phyloP scores from a whole-genome alignment of 2,329 filamentous ascomycete species.

The Truncatella angustata region DNA sequence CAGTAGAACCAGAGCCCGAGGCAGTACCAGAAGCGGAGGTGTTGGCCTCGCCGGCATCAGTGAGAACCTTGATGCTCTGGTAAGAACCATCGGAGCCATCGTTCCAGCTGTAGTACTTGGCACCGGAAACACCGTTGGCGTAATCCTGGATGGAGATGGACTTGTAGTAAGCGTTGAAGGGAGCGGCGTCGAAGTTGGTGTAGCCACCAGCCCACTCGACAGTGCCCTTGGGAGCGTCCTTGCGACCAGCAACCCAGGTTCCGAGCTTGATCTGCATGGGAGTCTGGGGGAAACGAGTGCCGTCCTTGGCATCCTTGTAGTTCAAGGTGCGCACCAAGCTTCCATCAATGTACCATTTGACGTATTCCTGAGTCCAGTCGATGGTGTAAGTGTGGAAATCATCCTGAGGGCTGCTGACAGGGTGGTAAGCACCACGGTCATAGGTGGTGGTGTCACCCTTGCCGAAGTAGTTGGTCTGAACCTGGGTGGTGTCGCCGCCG shows the following conservation, averaged over 20 bases:
- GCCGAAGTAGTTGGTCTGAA: constrained; percentile 85
- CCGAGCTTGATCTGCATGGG: constrained; percentile 71
- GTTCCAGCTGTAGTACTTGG: constrained; percentile 51
- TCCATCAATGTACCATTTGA: constrained; percentile 66
- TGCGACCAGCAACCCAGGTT: constrained; percentile 61
- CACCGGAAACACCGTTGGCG: constrained; percentile 45
- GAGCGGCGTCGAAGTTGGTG: constrained; percentile 49
- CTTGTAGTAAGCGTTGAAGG: constrained; percentile 58
- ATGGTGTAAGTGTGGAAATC: constrained; percentile 65
- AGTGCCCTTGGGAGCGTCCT: constrained; percentile 64
- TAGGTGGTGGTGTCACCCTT: constrained; percentile 68
- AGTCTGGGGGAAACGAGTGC: constrained; percentile 66
- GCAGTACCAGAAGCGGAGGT: constrained; percentile 14
- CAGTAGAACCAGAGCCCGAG: constrained; percentile 14
- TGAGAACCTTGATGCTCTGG: constrained; percentile 50
- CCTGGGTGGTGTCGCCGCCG: constrained; percentile 69
- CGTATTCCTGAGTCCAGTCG: constrained; percentile 63
- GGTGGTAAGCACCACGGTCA: constrained; percentile 65
- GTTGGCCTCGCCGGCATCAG: constrained; percentile 21
- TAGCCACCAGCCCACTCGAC: constrained; percentile 67
- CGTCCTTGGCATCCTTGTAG: constrained; percentile 56
- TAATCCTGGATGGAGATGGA: constrained; percentile 53
- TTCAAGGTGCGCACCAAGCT: constrained; percentile 59
- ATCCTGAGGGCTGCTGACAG: constrained; percentile 52
- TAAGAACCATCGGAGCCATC: constrained; percentile 47